Conservation (phyloP, 345 rosid species). For the Chamaenerion angustifolium region DNA sequence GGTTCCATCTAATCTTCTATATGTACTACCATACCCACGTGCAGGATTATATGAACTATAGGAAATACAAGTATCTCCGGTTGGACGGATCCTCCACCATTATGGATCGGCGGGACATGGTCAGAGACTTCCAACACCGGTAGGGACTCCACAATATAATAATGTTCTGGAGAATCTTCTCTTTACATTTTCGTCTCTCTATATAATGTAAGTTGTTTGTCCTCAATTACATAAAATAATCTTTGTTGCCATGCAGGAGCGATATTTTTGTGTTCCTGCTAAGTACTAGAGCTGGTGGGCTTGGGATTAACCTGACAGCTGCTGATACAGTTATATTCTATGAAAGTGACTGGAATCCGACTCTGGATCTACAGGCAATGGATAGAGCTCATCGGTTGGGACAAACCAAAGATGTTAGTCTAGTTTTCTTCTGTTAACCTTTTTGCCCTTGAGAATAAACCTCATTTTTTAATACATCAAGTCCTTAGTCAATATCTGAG, state of each 20-base stretch:
- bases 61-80: conserved; percentile 93
- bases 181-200: conserved; percentile 1
- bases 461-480: no score
- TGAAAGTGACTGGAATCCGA: conserved; percentile 99
- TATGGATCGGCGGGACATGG: conserved; percentile 99
- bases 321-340: conserved; percentile 99
- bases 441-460: neutral
- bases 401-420: conserved; percentile 96
- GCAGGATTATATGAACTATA: conserved; percentile 98
- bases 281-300: conserved; percentile 99
- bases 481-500: no score
- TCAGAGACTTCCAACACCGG: conserved; percentile 96
- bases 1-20: neutral
- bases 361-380: conserved; percentile 99
- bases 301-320: conserved; percentile 98
- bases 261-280: conserved; percentile 99
- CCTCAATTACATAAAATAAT: neutral
- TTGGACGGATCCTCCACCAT: conserved; percentile 99
- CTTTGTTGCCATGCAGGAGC: conserved; percentile 45
- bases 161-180: conserved; percentile 2
- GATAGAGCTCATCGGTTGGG: conserved; percentile 99
- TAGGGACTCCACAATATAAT: conserved; percentile 22
- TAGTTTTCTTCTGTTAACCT: neutral
- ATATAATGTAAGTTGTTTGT: neutral
- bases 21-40: conserved; percentile 4